These are phyloP conservation scores for Camelina sativa DNA, from an alignment of 345 rosid genomes.

Conservation along the genomic window DNA sequence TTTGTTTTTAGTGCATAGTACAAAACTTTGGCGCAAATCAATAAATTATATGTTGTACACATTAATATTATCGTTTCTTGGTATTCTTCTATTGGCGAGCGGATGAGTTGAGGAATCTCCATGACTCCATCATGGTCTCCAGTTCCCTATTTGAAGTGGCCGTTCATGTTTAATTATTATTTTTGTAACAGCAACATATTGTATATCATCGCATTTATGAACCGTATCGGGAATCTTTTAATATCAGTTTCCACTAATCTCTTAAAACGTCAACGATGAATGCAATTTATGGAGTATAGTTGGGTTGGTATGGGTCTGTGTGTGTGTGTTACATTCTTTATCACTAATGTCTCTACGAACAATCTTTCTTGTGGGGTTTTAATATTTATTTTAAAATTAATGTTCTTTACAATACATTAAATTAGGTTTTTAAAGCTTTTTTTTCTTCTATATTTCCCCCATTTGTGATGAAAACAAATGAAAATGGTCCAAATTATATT, in stretches of 20 bases:
- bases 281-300: conserved; percentile 3
- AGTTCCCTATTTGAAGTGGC: not conserved
- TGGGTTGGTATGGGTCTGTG: not conserved
- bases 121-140: not conserved
- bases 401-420: not conserved
- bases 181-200: not conserved
- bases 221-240: not conserved
- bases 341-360: not conserved
- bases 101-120: not conserved
- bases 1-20: not conserved
- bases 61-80: not conserved
- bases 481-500: not conserved
- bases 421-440: no score
- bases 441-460: not conserved
- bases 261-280: not conserved
- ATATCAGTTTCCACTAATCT: not conserved
- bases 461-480: not conserved
- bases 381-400: not conserved
- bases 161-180: not conserved
- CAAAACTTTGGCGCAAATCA: not conserved
- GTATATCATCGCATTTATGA: not conserved
- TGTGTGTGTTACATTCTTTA: not conserved
- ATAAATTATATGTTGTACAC: not conserved
- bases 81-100: not conserved
- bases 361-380: conserved; percentile 11